Evolutionary conservation across 2,329 filamentous ascomycete species (phyloP), one percentile per base, ranked within the genome.

Genomic region (Pyrenophora seminiperda): DNA sequence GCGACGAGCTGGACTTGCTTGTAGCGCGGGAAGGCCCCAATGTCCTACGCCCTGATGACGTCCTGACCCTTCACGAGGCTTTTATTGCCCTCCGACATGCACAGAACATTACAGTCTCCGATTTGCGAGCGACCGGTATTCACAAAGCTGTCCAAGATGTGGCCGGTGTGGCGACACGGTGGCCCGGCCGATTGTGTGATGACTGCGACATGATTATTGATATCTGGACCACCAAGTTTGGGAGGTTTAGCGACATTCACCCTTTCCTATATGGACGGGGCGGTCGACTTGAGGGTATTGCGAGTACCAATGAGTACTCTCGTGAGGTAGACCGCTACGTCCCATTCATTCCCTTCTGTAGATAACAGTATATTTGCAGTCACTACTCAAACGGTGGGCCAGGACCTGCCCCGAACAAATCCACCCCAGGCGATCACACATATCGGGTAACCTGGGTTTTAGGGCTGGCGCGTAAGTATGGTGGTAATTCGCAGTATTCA

Each of bases 1-100:
- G 78, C 29, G 76, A 80, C 58, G 71, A 74, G 4, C 73, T 80
- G 13, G 78, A 80, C 43, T 68, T 73, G 3, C 61, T 73, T 33
- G 70, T 79, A 38, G 76, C 78, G 5, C 74, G 72, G 14, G 72
- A 79, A 31, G 78, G 78, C 2, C 73, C 75, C 0, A 67, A 78
- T 31, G 62, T 65, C 3, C 62, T 80, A 22, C 63, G 67, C 11
- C 68, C 75, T 1, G 75, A 79, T 49, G 76, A 79, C 34, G 68
- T 78, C 5, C 56, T 79, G 14, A 67, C 56, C 4, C 66, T 80
- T 9, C 76, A 79, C 55, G 76, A 77, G 29, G 62, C 75, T 4
- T 71, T 79, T 18, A 48, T 65, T 18, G 57, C 60, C 5, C 52
- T 71, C 2, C 50, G 49, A 15, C 38, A 52, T 5, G 55, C 60